Evolutionary conservation across 345 rosid genomes (phyloP).

Genomic region (Aegle marmelos): DNA sequence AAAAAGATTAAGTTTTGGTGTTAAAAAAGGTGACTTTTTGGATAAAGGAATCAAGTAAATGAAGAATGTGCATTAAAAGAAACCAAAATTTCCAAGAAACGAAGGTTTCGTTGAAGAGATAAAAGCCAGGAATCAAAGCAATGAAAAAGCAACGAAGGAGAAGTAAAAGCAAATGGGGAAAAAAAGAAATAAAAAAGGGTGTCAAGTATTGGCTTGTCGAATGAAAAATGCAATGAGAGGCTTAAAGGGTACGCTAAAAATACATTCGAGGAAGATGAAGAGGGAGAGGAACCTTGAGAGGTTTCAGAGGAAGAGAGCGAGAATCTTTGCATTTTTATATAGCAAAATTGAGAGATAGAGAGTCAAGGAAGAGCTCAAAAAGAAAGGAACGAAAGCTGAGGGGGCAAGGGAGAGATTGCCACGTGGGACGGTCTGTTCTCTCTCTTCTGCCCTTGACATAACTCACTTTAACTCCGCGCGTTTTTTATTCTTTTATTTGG

Average conservation of each 20-base stretch:
- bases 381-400: background rate
- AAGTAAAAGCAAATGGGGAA: background rate
- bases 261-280: background rate
- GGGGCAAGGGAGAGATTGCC: background rate
- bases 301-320: background rate
- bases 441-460: background rate
- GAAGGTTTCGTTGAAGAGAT: background rate
- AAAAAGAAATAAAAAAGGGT: background rate
- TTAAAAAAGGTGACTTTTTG: background rate
- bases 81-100: background rate
- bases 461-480: background rate
- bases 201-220: background rate
- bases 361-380: background rate
- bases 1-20: background rate
- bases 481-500: background rate
- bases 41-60: slow-evolving; percentile 4
- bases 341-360: background rate
- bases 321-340: background rate
- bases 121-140: background rate
- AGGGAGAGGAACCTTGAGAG: background rate
- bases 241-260: background rate
- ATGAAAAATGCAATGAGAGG: no score
- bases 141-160: background rate
- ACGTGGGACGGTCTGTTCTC: background rate
- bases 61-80: slow-evolving; percentile 11